Evolutionary conservation across 2,329 filamentous ascomycete genomes (phyloP), one percentile per base, ranked within the genome.

Genomic region (Fusarium sp.): DNA sequence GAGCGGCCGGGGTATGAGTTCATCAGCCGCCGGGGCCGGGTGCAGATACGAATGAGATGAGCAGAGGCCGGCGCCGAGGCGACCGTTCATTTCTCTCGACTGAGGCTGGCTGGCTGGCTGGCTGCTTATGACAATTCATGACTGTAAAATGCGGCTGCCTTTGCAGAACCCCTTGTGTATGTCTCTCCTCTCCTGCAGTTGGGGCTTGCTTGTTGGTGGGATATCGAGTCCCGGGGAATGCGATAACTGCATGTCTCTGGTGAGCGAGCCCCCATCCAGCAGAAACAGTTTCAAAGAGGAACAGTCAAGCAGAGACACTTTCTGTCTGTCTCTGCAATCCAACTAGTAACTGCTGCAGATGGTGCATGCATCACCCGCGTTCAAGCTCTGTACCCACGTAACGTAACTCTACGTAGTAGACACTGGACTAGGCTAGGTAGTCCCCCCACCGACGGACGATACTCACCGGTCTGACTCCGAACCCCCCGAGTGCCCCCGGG

Each of bases 391-490:
- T n/a, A n/a, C n/a, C n/a, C n/a, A n/a, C n/a, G n/a, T n/a, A n/a
- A n/a, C n/a, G n/a, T n/a, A n/a, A n/a, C n/a, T n/a, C n/a, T n/a
- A n/a, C n/a, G n/a, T n/a, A n/a, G n/a, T n/a, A n/a, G n/a, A n/a
- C n/a, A n/a, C n/a, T n/a, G n/a, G n/a, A n/a, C n/a, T n/a, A n/a
- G n/a, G n/a, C n/a, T n/a, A n/a, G n/a, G n/a, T n/a, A 31, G 30
- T 31, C 30, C 30, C 30, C 43, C 46, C 28, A 63, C 61, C 18
- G 13, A 12, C 36, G 28, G 12, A 40, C n/a, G n/a, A n/a, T n/a
- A 41, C 55, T 69, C 55, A 36, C 55, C 60, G 51, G 55, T 43
- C 34, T 51, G 48, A 43, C 51, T 9, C 66, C 62, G 66, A 70
- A 52, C n/a, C 55, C 66, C 66, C 66, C 62, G 62, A 70, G 27